A percentile compares a stretch with the other conserved stretches of the same genome.
Conservation (phyloP, 192 early-diverging fungal species). For the Coemansia sp. region DNA sequence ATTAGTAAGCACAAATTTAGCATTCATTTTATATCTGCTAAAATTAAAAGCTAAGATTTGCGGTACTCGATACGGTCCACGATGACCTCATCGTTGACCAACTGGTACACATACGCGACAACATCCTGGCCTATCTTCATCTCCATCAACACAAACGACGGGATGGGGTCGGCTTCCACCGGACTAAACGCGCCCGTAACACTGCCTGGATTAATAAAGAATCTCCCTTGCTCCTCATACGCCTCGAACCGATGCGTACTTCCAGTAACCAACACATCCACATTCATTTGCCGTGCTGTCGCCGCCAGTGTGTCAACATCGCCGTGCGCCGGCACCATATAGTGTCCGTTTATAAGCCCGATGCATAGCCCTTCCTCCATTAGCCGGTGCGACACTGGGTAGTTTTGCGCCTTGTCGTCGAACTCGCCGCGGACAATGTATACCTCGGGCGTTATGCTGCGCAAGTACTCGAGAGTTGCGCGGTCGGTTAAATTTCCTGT, state of each 20-base stretch:
- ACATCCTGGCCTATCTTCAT: constrained; percentile 69
- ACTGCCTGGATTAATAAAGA: constrained; percentile 95
- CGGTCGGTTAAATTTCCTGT: constrained; percentile 86
- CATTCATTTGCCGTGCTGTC: constrained; percentile 85
- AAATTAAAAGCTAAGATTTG: constrained; percentile 41
- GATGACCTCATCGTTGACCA: constrained; percentile 87
- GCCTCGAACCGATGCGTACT: constrained; percentile 91
- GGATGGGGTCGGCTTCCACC: constrained; percentile 53
- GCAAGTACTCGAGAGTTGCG: constrained; percentile 85
- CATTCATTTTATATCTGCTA: too few species aligned
- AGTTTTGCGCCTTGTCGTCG: constrained; percentile 24
- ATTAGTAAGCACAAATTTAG: too few species aligned
- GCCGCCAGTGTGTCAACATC: constrained; percentile 70
- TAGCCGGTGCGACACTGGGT: constrained; percentile 67
- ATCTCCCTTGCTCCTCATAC: constrained; percentile 86
- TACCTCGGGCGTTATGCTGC: constrained; percentile 75
- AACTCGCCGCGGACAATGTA: constrained; percentile 74
- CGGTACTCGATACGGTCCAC: constrained; percentile 91
- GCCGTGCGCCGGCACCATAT: constrained; percentile 62
- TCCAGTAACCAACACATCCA: constrained; percentile 86
- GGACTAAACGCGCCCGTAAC: constrained; percentile 83
- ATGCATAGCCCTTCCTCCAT: constrained; percentile 63
- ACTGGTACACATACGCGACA: constrained; percentile 89
- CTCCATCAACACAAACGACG: constrained; percentile 97
- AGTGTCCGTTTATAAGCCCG: constrained; percentile 86